Conservation (phyloP, 148 eudicot genomes). For the Chenopodium quinoa region DNA sequence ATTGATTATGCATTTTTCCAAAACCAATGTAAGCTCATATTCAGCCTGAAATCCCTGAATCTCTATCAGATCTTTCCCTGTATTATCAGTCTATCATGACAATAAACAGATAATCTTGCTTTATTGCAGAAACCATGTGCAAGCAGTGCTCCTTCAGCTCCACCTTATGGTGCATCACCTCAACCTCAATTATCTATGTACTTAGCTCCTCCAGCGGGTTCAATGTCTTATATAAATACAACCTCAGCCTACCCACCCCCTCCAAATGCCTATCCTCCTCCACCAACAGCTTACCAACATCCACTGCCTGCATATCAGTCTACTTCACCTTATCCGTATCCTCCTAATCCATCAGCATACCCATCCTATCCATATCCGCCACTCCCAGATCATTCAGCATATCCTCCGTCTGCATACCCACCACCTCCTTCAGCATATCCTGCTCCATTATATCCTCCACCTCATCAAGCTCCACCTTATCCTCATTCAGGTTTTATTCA, state of each 20-base stretch:
- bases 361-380: constrained; percentile 40
- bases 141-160: constrained; percentile 56
- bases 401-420: constrained; percentile 44
- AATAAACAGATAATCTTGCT: constrained; percentile 1
- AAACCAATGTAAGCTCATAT: constrained; percentile 50
- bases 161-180: constrained; percentile 41
- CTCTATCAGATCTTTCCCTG: not conserved
- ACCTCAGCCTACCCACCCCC: constrained; percentile 33
- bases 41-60: not conserved
- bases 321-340: constrained; percentile 45
- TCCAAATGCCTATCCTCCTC: constrained; percentile 30
- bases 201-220: constrained; percentile 43
- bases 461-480: constrained; percentile 24
- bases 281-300: constrained; percentile 24
- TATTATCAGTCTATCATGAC: not conserved
- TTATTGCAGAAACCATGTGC: constrained; percentile 51
- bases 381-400: constrained; percentile 33
- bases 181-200: constrained; percentile 46
- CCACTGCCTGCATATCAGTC: constrained; percentile 33
- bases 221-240: constrained; percentile 8
- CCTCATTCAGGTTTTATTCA: constrained; percentile 25
- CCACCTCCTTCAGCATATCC: constrained; percentile 43
- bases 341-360: constrained; percentile 29
- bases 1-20: constrained; percentile 72
- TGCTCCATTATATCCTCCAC: constrained; percentile 33